Conservation (phyloP, 1,284 basidiomycete genomes). For the Tylopilus sp. region DNA sequence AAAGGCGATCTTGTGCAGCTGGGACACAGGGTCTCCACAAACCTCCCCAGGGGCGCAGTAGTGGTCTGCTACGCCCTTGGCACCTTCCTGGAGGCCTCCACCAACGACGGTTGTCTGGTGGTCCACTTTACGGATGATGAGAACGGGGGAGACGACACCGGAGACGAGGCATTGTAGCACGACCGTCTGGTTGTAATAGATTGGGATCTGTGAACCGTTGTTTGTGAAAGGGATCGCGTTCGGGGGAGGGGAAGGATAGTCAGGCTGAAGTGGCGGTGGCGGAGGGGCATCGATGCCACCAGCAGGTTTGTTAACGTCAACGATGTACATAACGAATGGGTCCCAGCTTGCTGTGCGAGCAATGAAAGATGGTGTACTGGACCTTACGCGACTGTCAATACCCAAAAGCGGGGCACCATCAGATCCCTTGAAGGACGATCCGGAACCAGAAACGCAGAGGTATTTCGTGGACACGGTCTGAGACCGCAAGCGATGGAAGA, state of each 20-base stretch:
- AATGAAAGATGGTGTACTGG: slow-evolving; percentile 78
- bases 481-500: slow-evolving; percentile 92
- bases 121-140: slow-evolving; percentile 93
- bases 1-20: slow-evolving; percentile 92
- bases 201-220: slow-evolving; percentile 75
- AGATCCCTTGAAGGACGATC: slow-evolving; percentile 85
- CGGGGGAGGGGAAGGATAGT: slow-evolving; percentile 84
- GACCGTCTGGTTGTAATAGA: slow-evolving; percentile 96
- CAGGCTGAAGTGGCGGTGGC: slow-evolving; percentile 73
- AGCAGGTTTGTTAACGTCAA: slow-evolving; percentile 78
- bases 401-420: slow-evolving; percentile 84
- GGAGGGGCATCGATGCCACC: slow-evolving; percentile 72
- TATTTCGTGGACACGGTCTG: slow-evolving; percentile 96
- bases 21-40: slow-evolving; percentile 90
- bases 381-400: slow-evolving; percentile 66
- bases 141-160: slow-evolving; percentile 87
- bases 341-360: slow-evolving; percentile 84
- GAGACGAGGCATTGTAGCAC: slow-evolving; percentile 93
- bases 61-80: slow-evolving; percentile 78
- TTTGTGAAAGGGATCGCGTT: slow-evolving; percentile 83
- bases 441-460: slow-evolving; percentile 88
- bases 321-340: slow-evolving; percentile 95
- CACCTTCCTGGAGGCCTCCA: slow-evolving; percentile 77
- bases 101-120: slow-evolving; percentile 88
- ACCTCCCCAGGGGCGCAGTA: slow-evolving; percentile 81